These are phyloP conservation scores for Anthracocystis walkeri DNA, from an alignment of 1,284 basidiomycete genomes.

Conservation along the genomic window DNA sequence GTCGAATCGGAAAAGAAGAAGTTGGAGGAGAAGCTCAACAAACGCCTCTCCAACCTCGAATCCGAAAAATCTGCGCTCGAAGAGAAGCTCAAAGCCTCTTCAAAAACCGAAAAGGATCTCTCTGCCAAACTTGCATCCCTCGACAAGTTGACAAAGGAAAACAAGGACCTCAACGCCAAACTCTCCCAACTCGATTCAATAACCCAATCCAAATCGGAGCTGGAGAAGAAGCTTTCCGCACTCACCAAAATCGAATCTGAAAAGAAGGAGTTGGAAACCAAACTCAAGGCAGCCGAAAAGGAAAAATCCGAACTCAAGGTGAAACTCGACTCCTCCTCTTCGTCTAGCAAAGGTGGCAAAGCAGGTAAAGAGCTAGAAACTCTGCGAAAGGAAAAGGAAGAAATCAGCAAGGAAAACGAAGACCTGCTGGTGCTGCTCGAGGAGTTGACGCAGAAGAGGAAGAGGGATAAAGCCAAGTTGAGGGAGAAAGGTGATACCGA, in stretches of 20 bases:
- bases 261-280: slow-evolving; percentile 15
- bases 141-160: slow-evolving; percentile 40
- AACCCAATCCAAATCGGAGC: slow-evolving; percentile 70
- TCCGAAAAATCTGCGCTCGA: slow-evolving; percentile 14
- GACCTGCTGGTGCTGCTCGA: slow-evolving; percentile 92
- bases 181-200: slow-evolving; percentile 78
- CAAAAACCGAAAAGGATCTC: slow-evolving; percentile 6
- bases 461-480: slow-evolving; percentile 82
- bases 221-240: slow-evolving; percentile 9
- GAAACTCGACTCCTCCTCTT: not conserved
- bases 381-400: slow-evolving; percentile 70
- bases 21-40: slow-evolving; percentile 27
- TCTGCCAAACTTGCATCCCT: not conserved
- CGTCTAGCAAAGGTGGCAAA: not conserved
- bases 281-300: slow-evolving; percentile 20
- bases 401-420: slow-evolving; percentile 93
- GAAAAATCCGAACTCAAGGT: no score
- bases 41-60: no score
- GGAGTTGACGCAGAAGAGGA: slow-evolving; percentile 86
- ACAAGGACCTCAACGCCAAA: slow-evolving; percentile 70
- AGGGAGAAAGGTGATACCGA: slow-evolving; percentile 78
- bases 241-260: slow-evolving; percentile 6
- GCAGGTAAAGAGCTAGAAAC: slow-evolving; percentile 9
- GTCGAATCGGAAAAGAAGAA: slow-evolving; percentile 88
- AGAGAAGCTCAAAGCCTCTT: slow-evolving; percentile 68